Percentiles rank a stretch among this genome's conserved stretches.
These are phyloP conservation scores for Botryococcus braunii DNA, from an alignment of 163 green algal genomes.

Conservation along the genomic window DNA sequence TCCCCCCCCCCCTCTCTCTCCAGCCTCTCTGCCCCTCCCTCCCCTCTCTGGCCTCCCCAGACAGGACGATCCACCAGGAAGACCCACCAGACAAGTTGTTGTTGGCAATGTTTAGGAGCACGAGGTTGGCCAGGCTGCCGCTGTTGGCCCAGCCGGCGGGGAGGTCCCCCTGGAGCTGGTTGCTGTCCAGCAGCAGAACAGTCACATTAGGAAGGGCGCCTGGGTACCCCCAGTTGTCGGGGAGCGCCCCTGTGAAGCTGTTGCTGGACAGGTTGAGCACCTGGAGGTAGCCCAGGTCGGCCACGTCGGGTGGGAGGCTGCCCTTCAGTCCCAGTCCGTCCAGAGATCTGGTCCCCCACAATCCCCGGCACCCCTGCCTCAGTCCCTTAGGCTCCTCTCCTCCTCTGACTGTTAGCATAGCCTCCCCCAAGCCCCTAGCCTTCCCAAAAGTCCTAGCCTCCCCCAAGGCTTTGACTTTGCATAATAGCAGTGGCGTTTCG, in stretches of 20 bases:
- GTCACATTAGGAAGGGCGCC: background rate
- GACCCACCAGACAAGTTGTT: slow-evolving; percentile 8
- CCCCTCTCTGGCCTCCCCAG: background rate
- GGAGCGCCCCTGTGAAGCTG: background rate
- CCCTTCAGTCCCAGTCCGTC: no score
- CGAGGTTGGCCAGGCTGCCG: background rate
- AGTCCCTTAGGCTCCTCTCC: no score
- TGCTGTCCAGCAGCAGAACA: slow-evolving; percentile 3
- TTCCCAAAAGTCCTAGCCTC: no score
- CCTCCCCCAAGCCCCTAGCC: no score
- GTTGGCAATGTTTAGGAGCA: background rate
- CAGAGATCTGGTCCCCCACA: no score
- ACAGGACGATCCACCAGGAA: background rate
- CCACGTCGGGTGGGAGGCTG: no score
- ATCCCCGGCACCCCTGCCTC: no score
- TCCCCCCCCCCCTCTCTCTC: background rate
- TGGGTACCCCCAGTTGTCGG: background rate
- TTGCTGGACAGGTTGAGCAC: slow-evolving; percentile 11
- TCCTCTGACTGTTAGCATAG: no score
- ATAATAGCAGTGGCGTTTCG: no score
- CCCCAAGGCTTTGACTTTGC: no score
- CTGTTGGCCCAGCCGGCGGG: background rate
- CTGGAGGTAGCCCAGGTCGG: no score
- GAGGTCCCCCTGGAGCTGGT: background rate
- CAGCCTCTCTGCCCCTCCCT: background rate